Evolutionary conservation across 2,329 filamentous ascomycete genomes (phyloP), one percentile per base, ranked within the genome.

Genomic region (Ascomycota sp.): DNA sequence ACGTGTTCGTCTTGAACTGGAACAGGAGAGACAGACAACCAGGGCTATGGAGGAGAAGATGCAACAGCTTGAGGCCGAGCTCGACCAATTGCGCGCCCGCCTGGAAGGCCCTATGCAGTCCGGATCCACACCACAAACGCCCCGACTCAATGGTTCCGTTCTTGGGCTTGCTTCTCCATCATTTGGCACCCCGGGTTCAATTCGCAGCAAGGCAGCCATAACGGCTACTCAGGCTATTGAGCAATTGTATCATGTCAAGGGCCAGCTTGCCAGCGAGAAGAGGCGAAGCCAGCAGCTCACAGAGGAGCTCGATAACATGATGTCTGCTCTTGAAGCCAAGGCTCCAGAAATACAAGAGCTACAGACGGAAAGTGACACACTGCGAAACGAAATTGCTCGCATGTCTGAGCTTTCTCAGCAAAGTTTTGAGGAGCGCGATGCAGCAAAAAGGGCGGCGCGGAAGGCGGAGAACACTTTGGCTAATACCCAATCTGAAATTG

Each of bases 291-390:
- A 78, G 40, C 72, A 81, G 47, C 68, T 93, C 9, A 68, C 70
- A 12, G 67, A 72, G 28, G 72, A 86, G 31, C 61, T 95, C 31
- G 81, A 93, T 41, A 79, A 89, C 38, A 80, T 93, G 59, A 70
- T 93, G 37, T 67, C 73, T 28, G 76, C 84, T 37, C 57, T 95
- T 28, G 84, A 98, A 51, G 75, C 75, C 21, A 84, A 80, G 50
- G 74, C 76, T 24, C 89, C 89, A 0, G 83, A 93, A 47, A 70
- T 93, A 25, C 75, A 92, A 39, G 84, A 95, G 43, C 60, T 92
- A 12, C 74, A 79, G 32, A 66, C 71, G 10, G 84, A 95, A 44
- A 75, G 84, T 40, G 74, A 81, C 35, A 72, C 78, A 26, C 65
- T 95, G 2, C 72, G 84, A 37, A 66, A 68, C 37, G 83, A 92